Conservation (phyloP, 441 rosid genomes). For the Eutrema salsugineum region DNA sequence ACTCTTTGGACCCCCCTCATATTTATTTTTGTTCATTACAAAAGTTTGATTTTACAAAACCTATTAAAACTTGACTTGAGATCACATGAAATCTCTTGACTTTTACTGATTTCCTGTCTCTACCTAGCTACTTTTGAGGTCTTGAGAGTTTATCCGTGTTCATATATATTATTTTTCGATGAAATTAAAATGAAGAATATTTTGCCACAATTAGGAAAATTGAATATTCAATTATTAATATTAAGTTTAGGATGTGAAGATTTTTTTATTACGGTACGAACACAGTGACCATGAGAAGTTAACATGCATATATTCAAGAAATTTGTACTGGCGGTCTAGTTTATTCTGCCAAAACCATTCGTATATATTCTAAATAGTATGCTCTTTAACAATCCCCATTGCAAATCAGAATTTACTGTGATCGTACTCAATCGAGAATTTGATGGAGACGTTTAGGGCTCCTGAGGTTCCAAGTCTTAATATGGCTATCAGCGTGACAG, state of each 20-base stretch:
- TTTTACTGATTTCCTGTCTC: conserved; percentile 21
- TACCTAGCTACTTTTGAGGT: conserved; percentile 12
- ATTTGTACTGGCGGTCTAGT: neutral
- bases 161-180: neutral
- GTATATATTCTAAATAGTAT: neutral
- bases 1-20: conserved; percentile 26
- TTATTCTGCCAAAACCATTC: neutral
- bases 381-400: neutral
- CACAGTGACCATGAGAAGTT: neutral
- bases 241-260: neutral
- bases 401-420: neutral
- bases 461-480: neutral
- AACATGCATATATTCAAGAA: neutral
- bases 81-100: conserved; percentile 26
- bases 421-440: neutral
- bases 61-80: conserved; percentile 27
- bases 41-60: conserved; percentile 25
- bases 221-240: neutral
- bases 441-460: conserved; percentile 22
- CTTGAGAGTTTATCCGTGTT: conserved; percentile 3
- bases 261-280: neutral
- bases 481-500: neutral
- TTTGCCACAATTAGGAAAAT: neutral
- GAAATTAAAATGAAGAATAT: neutral
- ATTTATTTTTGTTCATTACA: conserved; percentile 8